Conservation (phyloP, 2,329 filamentous ascomycete species). For the Elsinoe batatas region DNA sequence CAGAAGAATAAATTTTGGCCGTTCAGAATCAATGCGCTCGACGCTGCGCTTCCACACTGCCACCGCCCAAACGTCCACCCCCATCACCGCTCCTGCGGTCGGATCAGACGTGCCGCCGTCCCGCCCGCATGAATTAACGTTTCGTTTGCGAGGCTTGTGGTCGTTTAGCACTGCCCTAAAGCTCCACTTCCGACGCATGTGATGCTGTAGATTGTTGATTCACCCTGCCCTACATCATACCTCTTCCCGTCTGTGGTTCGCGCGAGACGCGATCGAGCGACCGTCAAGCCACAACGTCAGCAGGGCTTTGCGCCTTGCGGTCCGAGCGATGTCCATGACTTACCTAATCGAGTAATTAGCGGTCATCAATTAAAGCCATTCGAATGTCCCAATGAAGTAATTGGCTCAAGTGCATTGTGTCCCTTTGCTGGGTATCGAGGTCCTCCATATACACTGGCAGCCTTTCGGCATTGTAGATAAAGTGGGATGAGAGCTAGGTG, state of each 20-base stretch:
- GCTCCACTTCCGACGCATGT: conserved; percentile 4
- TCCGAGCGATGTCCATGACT: too few species aligned
- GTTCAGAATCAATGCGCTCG: not conserved
- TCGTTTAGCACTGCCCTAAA: conserved; percentile 8
- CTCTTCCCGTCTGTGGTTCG: not conserved
- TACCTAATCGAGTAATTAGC: too few species aligned
- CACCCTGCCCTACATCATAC: conserved; percentile 7
- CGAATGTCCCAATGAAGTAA: too few species aligned
- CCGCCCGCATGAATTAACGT: not conserved
- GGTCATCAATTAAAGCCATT: too few species aligned
- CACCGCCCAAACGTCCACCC: conserved; percentile 2
- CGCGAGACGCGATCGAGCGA: not conserved
- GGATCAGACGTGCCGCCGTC: not conserved
- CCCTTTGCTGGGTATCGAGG: too few species aligned
- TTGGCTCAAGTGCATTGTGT: too few species aligned
- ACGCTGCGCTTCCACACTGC: conserved; percentile 4
- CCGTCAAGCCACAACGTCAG: conserved; percentile 2
- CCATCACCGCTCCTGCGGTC: not conserved
- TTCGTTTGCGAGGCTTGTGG: conserved; percentile 2
- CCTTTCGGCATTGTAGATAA: too few species aligned
- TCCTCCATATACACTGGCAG: too few species aligned
- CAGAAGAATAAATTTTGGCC: not conserved
- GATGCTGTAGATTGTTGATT: conserved; percentile 1
- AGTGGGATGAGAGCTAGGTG: too few species aligned
- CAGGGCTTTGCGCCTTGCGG: too few species aligned